A percentile compares a stretch with the other conserved stretches of the same genome.
Conservation (phyloP, 1,284 basidiomycete genomes). For the Cutaneotrichosporon mucoides region DNA sequence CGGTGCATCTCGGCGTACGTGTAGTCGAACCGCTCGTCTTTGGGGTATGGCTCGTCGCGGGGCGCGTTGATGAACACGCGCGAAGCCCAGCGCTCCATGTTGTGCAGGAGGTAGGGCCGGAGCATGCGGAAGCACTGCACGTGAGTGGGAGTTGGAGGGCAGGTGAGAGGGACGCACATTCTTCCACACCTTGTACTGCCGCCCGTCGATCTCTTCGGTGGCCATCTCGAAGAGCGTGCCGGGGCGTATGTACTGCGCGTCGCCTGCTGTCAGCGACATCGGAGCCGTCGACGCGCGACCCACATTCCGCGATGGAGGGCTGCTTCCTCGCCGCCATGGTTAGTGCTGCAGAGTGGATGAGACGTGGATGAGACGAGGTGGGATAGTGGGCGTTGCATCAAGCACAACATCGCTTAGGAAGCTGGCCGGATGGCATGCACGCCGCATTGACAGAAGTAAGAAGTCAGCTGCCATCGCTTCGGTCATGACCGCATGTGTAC, state of each 20-base stretch:
- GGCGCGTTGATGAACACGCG: constrained; percentile 36
- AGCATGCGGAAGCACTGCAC: constrained; percentile 36
- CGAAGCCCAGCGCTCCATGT: constrained; percentile 21
- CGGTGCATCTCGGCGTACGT: constrained; percentile 32
- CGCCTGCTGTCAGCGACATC: constrained; percentile 5
- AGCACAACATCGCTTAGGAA: too few species aligned
- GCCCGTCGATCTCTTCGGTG: constrained; percentile 8
- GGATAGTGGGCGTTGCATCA: too few species aligned
- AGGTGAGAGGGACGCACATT: constrained; percentile 5
- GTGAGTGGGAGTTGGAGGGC: too few species aligned
- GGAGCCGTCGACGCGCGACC: neutral
- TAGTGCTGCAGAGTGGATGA: too few species aligned
- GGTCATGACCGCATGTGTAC: too few species aligned
- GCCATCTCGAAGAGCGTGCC: constrained; percentile 15
- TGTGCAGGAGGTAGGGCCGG: constrained; percentile 29
- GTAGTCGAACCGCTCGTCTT: constrained; percentile 13
- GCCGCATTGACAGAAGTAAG: too few species aligned
- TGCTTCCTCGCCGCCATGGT: neutral
- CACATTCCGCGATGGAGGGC: constrained; percentile 4
- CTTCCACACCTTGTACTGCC: constrained; percentile 12
- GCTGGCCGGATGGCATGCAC: too few species aligned
- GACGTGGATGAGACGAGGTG: too few species aligned
- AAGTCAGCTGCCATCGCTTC: too few species aligned
- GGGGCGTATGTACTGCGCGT: constrained; percentile 7
- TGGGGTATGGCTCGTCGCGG: constrained; percentile 1